phyloP scores from a whole-genome alignment of 768 basidiomycete genomes.

The Tephrocybe rancida region DNA sequence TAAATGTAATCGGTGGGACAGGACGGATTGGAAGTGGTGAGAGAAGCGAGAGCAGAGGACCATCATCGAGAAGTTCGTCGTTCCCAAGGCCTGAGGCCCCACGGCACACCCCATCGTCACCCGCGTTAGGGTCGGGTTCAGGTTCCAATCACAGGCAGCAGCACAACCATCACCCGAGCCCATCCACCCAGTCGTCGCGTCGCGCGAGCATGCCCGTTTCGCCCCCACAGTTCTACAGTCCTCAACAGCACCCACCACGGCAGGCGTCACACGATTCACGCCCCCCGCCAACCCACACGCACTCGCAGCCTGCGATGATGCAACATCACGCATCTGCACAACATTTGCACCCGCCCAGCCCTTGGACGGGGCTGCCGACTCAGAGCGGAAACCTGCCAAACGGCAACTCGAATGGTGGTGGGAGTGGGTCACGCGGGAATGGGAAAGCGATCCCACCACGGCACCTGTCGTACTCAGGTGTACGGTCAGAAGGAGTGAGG shows the following conservation, averaged over 20 bases:
- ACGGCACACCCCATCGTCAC: slow-evolving; percentile 20
- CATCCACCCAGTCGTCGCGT: slow-evolving; percentile 19
- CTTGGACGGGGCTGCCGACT: slow-evolving; percentile 47
- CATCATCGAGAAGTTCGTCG: slow-evolving; percentile 26
- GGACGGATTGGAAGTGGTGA: slow-evolving; percentile 10
- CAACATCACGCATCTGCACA: slow-evolving; percentile 25
- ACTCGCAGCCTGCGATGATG: slow-evolving; percentile 25
- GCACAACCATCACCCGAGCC: slow-evolving; percentile 14
- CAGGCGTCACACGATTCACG: slow-evolving; percentile 13
- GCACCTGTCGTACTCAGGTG: slow-evolving; percentile 14
- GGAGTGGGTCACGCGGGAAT: slow-evolving; percentile 6
- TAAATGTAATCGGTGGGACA: slow-evolving; percentile 18
- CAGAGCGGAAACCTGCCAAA: slow-evolving; percentile 29
- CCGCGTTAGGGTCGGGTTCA: slow-evolving; percentile 6
- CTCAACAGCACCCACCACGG: slow-evolving; percentile 12
- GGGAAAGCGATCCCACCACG: slow-evolving; percentile 7
- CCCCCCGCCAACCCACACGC: slow-evolving; percentile 23
- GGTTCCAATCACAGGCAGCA: slow-evolving; percentile 19
- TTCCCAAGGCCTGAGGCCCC: slow-evolving; percentile 19
- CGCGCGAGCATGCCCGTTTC: slow-evolving; percentile 23
- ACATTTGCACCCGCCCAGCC: slow-evolving; percentile 33
- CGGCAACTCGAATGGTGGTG: slow-evolving; percentile 7
- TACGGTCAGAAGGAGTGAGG: slow-evolving; percentile 12
- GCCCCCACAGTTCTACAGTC: slow-evolving; percentile 6
- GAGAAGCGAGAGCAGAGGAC: slow-evolving; percentile 7